Base-by-base conservation (phyloP, 192 early-diverging fungal genomes). In the Geranomyces variabilis region DNA sequence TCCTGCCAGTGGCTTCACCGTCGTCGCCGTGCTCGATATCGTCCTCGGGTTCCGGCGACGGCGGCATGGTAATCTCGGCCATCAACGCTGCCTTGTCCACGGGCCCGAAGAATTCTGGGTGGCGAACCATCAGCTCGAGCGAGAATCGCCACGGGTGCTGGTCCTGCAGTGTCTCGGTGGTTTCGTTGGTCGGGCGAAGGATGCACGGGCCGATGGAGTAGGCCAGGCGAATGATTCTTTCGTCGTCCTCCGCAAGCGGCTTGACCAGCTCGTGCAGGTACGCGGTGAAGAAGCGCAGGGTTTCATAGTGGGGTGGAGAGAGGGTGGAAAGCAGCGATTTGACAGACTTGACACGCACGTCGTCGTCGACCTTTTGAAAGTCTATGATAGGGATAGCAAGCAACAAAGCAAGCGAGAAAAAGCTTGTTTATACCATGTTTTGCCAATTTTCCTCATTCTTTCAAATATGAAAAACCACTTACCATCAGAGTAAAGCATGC, bases 401-500 rank as follows among this genome's bases (percentile, higher is more conserved):
- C n/a, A n/a, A 26, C 19, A 53, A 53, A 26, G 51, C 4, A 53
- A 53, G 36, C 5, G 36, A 41, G 36, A 41, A 10, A 41, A 41
- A 41, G 36, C 3, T 7, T 41, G 10, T 41, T n/a, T n/a, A n/a
- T n/a, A n/a, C n/a, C n/a, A n/a, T n/a, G n/a, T n/a, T n/a, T n/a
- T n/a, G n/a, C n/a, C n/a, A n/a, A n/a, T n/a, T n/a, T n/a, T n/a
- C n/a, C n/a, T n/a, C n/a, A n/a, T n/a, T n/a, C n/a, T n/a, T n/a
- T n/a, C n/a, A n/a, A n/a, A n/a, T n/a, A n/a, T n/a, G 36, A 41
- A 41, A 41, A 41, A 8, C 60, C 70, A 61, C n/a, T n/a, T 47
- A 78, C 74, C 72, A 70, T 73, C 75, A 33, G 60, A 59, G 58
- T 81, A 81, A 29, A 81, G 49, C 53, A 72, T 63, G 51, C 61